Evolutionary conservation across 345 rosid genomes (phyloP).

Genomic region (Melaleuca alternifolia): DNA sequence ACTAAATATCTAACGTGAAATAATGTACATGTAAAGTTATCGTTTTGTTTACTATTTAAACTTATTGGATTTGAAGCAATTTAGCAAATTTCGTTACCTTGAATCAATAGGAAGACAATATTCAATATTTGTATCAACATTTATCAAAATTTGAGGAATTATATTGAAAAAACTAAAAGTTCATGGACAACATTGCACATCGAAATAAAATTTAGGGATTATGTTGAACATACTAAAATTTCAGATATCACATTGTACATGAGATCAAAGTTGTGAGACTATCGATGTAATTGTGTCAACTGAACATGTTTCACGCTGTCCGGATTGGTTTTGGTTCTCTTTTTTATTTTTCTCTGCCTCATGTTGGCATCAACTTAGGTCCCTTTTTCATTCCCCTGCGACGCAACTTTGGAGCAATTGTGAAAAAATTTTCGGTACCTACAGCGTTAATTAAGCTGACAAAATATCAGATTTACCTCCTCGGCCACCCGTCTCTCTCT

Average conservation of each 20-base stretch:
- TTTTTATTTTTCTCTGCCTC: not conserved
- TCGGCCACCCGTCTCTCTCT: too few species aligned
- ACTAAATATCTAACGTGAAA: fast-evolving
- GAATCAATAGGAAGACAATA: not conserved
- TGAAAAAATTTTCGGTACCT: not conserved
- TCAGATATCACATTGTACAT: fast-evolving
- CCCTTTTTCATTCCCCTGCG: not conserved
- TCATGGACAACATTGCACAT: too few species aligned
- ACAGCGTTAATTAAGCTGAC: not conserved
- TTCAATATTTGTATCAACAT: not conserved
- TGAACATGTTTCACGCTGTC: not conserved
- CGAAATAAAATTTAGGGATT: not conserved
- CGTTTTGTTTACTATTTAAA: not conserved
- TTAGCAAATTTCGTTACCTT: not conserved
- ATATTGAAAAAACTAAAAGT: not conserved
- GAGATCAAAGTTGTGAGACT: not conserved
- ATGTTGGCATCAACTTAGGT: not conserved
- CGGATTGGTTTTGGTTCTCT: not conserved
- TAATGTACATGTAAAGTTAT: fast-evolving
- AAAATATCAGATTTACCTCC: not conserved
- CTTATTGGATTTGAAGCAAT: not conserved
- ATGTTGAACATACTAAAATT: too few species aligned
- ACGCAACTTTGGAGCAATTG: not conserved
- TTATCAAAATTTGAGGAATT: not conserved
- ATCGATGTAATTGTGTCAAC: not conserved